Base-by-base conservation (phyloP, 768 basidiomycete genomes). In the Podaxis sp. region DNA sequence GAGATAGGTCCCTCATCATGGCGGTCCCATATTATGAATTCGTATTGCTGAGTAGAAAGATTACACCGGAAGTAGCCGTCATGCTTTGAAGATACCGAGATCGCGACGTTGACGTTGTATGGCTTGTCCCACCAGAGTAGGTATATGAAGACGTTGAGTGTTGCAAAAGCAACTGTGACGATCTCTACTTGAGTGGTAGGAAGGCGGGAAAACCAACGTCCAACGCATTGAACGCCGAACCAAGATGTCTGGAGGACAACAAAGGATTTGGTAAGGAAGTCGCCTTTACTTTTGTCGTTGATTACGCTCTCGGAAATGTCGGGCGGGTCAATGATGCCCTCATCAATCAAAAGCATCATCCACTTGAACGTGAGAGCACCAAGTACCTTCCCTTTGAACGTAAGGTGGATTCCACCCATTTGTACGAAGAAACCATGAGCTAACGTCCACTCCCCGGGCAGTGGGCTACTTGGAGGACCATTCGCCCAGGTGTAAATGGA, bases 361-460 rank as follows among this genome's bases (percentile, higher is more conserved):
- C 44, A 17, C 44, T 17, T 17, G 44, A 46, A 46, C 2, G 44
- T 17, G 19, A 65, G 64, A 2, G 55, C 62, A 44, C 69, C 69
- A 17, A 6, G 68, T 71, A 46, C 51, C 68, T 63, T 24, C 2
- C 51, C 5, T 13, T 42, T 19, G 12, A 11, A 46, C 4, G 44
- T 46, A 19, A 33, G 19, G 36, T 38, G 49, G 12, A 40, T 60
- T 57, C 12, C 33, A 54, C 19, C 26, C 44, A 46, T 46, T 46
- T 46, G 44, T 13, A 46, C 44, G 44, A 19, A 46, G 44, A 46
- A 46, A 8, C 44, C 44, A 15, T 46, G 44, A 17, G 44, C 19
- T 3, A 46, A 19, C 4, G 44, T 46, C 44, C 44, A 46, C 19
- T 15, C 44, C 4, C 44, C 44, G 7, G 44, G 44, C 44, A 6